Evolutionary conservation across 208 protist genomes (phyloP), one percentile per base, ranked within the genome.

Genomic region (Acanthamoeba polyphaga): DNA sequence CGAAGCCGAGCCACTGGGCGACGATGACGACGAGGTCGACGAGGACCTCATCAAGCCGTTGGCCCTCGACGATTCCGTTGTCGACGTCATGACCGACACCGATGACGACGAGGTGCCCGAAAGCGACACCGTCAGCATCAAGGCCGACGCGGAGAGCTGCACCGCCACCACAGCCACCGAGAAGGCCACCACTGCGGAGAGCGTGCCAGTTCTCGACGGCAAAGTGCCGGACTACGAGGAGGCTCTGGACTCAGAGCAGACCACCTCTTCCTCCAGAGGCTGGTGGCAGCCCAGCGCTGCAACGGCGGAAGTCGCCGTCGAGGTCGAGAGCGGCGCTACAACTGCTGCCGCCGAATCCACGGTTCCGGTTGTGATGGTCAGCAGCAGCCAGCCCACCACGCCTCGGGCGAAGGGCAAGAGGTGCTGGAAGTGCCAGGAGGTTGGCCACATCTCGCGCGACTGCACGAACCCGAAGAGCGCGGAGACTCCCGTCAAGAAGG

Each of bases 341-440:
- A 72, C 66, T 34, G 27, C 32, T 34, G 38, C 72, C 2, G 15
- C 7, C 8, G 43, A 22, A 2, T 17, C 38, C n/a, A 10, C 72
- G 8, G 38, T 38, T 24, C 7, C 22, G 15, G 72, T 29, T 12
- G 34, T 29, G 34, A 9, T 27, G 5, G 38, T 53, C 19, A 38
- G 8, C 72, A 17, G 72, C 19, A 24, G 34, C 15, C 32, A 51
- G 60, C 24, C 43, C 13, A 13, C 43, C 27, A 43, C 32, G 72
- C 43, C 80, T 6, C 38, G 51, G 27, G 24, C 15, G 2, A 88
- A 88, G 80, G 43, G 51, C 80, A 88, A 88, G 53, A n/a, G 51
- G n/a, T 88, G 80, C 80, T 88, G 80, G 80, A 58, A 38, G 80
- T 88, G 80, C 51, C 46, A 64, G 27, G 80, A 88, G 51, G 24